These are phyloP conservation scores for Ceratocystis destructans DNA, from an alignment of 2,329 filamentous ascomycete species.

Conservation along the genomic window DNA sequence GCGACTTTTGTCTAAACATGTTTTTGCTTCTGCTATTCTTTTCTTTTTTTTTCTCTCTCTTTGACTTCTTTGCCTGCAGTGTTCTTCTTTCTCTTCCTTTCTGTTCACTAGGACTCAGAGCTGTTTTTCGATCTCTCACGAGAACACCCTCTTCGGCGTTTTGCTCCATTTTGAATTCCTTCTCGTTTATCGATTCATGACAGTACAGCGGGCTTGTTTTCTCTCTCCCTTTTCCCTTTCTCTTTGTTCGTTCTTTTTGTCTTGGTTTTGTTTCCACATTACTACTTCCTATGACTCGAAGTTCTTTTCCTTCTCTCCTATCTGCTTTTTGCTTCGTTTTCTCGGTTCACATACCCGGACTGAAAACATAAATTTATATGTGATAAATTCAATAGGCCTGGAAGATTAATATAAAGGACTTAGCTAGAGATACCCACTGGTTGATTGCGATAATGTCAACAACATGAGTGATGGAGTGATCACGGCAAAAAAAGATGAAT, in stretches of 20 bases:
- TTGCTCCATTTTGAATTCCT: constrained; percentile 3
- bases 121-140: constrained; percentile 3
- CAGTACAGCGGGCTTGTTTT: not conserved
- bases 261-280: not conserved
- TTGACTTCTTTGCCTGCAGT: not conserved
- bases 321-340: not conserved
- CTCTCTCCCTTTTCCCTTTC: not conserved
- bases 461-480: not conserved
- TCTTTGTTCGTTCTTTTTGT: not conserved
- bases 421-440: not conserved
- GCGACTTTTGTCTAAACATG: not conserved
- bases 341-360: not conserved
- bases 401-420: not conserved
- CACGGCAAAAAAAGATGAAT: not conserved
- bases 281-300: not conserved
- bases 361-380: not conserved
- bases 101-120: not conserved
- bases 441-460: too few species aligned
- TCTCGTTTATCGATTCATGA: constrained; percentile 4
- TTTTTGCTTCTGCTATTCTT: not conserved
- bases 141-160: not conserved
- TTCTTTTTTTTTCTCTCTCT: not conserved
- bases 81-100: not conserved
- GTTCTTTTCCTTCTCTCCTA: not conserved
- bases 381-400: not conserved